Evolutionary conservation across 1,284 basidiomycete genomes (phyloP).

Genomic region (Pterula multifida): DNA sequence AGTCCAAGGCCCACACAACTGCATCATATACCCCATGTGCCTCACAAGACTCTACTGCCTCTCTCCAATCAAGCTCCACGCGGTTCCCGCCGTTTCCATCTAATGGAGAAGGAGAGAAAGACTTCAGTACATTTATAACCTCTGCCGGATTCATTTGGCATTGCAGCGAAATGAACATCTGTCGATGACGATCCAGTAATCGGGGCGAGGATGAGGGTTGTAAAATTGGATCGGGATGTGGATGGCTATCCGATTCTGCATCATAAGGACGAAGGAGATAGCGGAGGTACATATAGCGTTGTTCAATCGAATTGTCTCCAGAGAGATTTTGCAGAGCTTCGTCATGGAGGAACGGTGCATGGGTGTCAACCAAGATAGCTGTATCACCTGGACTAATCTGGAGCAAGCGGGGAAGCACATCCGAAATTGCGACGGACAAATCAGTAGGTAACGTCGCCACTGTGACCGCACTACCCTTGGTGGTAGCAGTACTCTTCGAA

Average conservation of each 20-base stretch:
- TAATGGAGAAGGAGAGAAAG: background rate
- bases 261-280: conserved; percentile 61
- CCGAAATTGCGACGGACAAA: conserved; percentile 36
- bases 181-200: conserved; percentile 37
- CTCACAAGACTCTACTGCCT: conserved; percentile 57
- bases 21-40: conserved; percentile 58
- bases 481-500: background rate
- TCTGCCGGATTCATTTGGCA: conserved; percentile 56
- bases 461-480: conserved; percentile 18
- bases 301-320: conserved; percentile 26
- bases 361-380: conserved; percentile 64
- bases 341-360: conserved; percentile 53
- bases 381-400: conserved; percentile 52
- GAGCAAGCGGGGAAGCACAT: conserved; percentile 55
- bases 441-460: conserved; percentile 39
- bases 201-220: conserved; percentile 23
- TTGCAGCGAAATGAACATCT: conserved; percentile 64
- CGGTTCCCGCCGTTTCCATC: conserved; percentile 34
- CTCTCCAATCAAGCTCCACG: conserved; percentile 46
- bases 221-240: conserved; percentile 3
- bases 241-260: conserved; percentile 23
- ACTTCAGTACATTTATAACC: conserved; percentile 53
- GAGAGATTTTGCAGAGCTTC: conserved; percentile 35
- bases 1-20: conserved; percentile 74
- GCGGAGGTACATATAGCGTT: conserved; percentile 71